Evolutionary conservation across 176 grass and related monocot species (phyloP), one percentile per base, ranked within the genome.

Genomic region (sorghum (Sorghum bicolor)): DNA sequence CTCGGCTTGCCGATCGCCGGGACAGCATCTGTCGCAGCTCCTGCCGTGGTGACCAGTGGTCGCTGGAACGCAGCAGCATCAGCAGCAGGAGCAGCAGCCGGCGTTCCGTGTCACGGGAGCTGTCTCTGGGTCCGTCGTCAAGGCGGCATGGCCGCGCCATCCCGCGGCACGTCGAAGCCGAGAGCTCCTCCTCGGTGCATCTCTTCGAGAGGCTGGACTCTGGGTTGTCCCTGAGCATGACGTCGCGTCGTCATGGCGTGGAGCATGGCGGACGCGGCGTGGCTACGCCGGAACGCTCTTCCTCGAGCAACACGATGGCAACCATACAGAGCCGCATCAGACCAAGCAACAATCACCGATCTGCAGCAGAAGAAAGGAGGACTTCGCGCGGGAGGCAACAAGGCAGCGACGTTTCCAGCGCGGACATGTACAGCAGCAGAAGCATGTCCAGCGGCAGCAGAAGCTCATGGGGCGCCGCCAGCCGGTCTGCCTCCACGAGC

Each of bases 261-360:
- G 20, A 2, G 53, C 64, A 28, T 53, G 4, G 15, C 7, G 16
- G 33, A 2, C 64, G 64, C 1, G 44, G 66, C 65, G 65, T 12
- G 74, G 44, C 22, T 1, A 10, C 44, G 29, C 8, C n/a, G 43
- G 71, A 11, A 6, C 20, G 12, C 4, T 58, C 83, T 6, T 45
- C 88, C 2, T 89, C 72, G 43, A 90, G 65, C 88, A 33, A 71
- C 5, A 30, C 20, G 44, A 30, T 13, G 36, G 83, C 28, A 44
- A 89, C 65, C 34, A 82, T 57, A 28, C 43, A 29, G 6, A 82
- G 88, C 57, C 66, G 58, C 34, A 78, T 78, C 66, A 67, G 8
- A 37, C 73, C 73, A 24, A 36, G 45, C 37, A 1, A 36, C 37
- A 1, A 7, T 12, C 50, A 20, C 33, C 77, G 50, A 57, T 55